Conservation (phyloP, 2,329 filamentous ascomycete genomes). For the Dactylellina sp. region DNA sequence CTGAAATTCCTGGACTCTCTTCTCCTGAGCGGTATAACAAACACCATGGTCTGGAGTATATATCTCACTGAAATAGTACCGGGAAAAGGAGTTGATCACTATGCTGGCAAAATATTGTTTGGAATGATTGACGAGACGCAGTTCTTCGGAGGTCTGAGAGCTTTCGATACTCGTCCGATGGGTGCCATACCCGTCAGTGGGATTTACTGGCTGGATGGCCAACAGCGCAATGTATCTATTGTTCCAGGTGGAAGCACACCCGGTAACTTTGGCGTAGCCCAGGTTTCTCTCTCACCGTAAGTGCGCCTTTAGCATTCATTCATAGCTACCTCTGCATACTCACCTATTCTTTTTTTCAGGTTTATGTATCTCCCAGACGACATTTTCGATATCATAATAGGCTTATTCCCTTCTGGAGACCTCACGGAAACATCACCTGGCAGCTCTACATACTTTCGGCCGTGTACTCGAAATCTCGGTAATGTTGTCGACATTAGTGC, state of each 20-base stretch:
- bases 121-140: conserved; percentile 12
- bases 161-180: conserved; percentile 16
- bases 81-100: not conserved
- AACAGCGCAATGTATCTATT: not conserved
- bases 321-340: too few species aligned
- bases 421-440: conserved; percentile 4
- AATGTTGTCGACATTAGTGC: conserved; percentile 2
- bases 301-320: not conserved
- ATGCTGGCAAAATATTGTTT: conserved; percentile 2
- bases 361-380: conserved; percentile 19
- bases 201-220: not conserved
- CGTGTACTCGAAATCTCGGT: not conserved
- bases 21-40: not conserved
- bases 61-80: conserved; percentile 6
- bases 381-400: conserved; percentile 15
- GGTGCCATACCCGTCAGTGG: conserved; percentile 11
- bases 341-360: not conserved
- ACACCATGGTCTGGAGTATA: conserved; percentile 17
- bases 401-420: conserved; percentile 7
- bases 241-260: conserved; percentile 1
- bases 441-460: conserved; percentile 3
- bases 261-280: conserved; percentile 14
- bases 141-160: conserved; percentile 3
- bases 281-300: conserved; percentile 23
- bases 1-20: conserved; percentile 17